Percentiles rank a stretch among this genome's conserved stretches.
Evolutionary conservation across 2,329 filamentous ascomycete species (phyloP).

Genomic region (Fusarium dimerum): DNA sequence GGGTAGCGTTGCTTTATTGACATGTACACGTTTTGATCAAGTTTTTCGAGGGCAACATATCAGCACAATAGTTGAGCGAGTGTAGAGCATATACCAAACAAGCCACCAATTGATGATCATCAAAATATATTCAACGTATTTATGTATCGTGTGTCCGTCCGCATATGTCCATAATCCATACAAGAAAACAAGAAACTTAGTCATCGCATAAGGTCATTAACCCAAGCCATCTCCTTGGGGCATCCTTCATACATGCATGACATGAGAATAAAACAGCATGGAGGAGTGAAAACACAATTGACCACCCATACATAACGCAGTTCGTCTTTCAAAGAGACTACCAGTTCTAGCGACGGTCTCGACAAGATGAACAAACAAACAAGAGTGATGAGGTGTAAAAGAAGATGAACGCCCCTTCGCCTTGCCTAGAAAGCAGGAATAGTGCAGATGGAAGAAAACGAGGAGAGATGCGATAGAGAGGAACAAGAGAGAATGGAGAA

Average conservation of each 20-base stretch:
- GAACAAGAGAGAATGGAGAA: not conserved
- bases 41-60: not conserved
- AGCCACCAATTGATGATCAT: not conserved
- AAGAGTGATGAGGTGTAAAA: constrained; percentile 4
- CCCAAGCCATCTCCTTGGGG: not conserved
- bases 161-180: not conserved
- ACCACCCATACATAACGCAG: not conserved
- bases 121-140: not conserved
- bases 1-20: not conserved
- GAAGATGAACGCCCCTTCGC: constrained; percentile 27
- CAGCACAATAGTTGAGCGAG: not conserved
- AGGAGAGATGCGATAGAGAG: not conserved
- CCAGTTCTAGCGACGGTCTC: not conserved
- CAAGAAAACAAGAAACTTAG: not conserved
- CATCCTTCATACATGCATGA: not conserved
- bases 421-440: constrained; percentile 18
- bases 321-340: not conserved
- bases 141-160: not conserved
- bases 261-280: not conserved
- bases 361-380: not conserved
- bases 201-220: not conserved
- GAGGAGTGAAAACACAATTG: not conserved
- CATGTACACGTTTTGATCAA: not conserved
- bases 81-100: not conserved
- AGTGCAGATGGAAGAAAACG: constrained; percentile 8